Evolutionary conservation across 2,329 filamentous ascomycete genomes (phyloP).

Genomic region (Nigrograna mackinnonii): DNA sequence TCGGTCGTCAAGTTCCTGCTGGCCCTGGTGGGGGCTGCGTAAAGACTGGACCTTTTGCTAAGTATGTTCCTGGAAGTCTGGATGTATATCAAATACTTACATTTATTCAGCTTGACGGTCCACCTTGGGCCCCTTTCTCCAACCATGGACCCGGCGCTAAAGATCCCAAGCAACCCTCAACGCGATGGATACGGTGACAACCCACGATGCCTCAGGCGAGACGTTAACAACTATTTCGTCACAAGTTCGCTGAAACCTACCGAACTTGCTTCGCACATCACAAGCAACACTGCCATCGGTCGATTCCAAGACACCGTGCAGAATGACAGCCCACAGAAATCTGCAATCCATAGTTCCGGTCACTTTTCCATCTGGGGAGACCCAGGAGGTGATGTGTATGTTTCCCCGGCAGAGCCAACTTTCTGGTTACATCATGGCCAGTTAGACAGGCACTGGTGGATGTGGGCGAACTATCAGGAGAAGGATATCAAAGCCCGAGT

Average conservation of each 20-base stretch:
- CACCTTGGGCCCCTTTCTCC: conserved; percentile 52
- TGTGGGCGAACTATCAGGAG: conserved; percentile 49
- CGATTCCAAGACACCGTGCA: conserved; percentile 31
- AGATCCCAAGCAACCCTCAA: conserved; percentile 35
- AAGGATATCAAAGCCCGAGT: conserved; percentile 30
- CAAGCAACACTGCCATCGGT: conserved; percentile 17
- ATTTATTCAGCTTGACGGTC: conserved; percentile 26
- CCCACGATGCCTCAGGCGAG: conserved; percentile 33
- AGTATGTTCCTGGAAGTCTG: conserved; percentile 27
- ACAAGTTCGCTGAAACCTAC: conserved; percentile 15
- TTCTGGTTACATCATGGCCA: conserved; percentile 55
- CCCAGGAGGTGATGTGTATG: conserved; percentile 50
- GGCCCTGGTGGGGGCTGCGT: conserved; percentile 63
- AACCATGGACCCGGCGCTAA: conserved; percentile 31
- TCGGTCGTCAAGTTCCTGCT: conserved; percentile 42
- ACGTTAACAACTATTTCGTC: conserved; percentile 32
- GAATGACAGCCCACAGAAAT: conserved; percentile 8
- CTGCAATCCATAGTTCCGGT: conserved; percentile 47
- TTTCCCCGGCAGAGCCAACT: conserved; percentile 48
- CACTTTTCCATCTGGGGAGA: conserved; percentile 51
- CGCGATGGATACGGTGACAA: conserved; percentile 32
- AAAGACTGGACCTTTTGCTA: conserved; percentile 53
- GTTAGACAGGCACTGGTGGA: conserved; percentile 54
- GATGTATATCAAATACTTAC: conserved; percentile 1
- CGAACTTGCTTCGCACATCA: conserved; percentile 28